phyloP scores from a whole-genome alignment of 2,329 filamentous ascomycete genomes.

The Apiospora phragmitis region DNA sequence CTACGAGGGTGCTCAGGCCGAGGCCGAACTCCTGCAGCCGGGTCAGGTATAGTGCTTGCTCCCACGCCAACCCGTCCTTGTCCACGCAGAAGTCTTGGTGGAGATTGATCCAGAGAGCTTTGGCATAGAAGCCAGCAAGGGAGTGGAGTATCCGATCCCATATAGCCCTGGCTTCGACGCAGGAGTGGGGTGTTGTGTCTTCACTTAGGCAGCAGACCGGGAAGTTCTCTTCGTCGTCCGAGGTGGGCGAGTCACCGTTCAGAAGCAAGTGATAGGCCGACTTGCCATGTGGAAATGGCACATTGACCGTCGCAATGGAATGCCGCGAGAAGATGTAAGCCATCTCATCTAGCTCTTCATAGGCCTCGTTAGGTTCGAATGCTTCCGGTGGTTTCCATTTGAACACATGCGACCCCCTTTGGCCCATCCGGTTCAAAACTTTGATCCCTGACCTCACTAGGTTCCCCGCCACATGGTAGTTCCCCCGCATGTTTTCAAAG shows the following conservation, averaged over 20 bases:
- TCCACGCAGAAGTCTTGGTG: constrained; percentile 24
- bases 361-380: constrained; percentile 3
- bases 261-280: constrained; percentile 28
- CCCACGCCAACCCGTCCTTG: constrained; percentile 16
- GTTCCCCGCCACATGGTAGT: constrained; percentile 28
- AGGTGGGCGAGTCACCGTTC: constrained; percentile 19
- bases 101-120: constrained; percentile 24
- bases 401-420: constrained; percentile 11
- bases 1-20: constrained; percentile 19
- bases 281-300: constrained; percentile 28
- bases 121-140: constrained; percentile 25
- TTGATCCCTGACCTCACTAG: constrained; percentile 29
- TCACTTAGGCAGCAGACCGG: constrained; percentile 12
- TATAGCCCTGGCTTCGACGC: constrained; percentile 21
- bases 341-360: constrained; percentile 27
- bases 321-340: constrained; percentile 26
- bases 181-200: constrained; percentile 14
- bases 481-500: constrained; percentile 31
- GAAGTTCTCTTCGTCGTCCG: constrained; percentile 11
- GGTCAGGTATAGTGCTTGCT: constrained; percentile 21
- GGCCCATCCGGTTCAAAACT: constrained; percentile 23
- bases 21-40: constrained; percentile 20
- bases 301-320: constrained; percentile 22
- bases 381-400: neutral
- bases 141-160: constrained; percentile 24